These are phyloP conservation scores for Fusarium nematophilum DNA, from an alignment of 2,329 filamentous ascomycete species.

Conservation along the genomic window DNA sequence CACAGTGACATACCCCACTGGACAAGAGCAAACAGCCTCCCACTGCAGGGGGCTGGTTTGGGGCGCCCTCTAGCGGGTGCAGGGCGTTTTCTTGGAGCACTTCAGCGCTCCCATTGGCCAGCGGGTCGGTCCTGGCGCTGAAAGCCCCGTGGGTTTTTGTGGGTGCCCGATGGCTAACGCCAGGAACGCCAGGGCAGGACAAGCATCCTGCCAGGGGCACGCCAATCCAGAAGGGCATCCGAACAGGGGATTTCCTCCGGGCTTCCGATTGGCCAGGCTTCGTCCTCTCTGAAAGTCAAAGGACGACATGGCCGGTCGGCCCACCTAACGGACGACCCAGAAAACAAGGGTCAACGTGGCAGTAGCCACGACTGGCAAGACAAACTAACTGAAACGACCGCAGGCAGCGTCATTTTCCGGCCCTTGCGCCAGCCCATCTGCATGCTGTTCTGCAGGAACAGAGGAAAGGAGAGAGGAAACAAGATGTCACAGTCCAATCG, in stretches of 20 bases:
- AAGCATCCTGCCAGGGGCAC: conserved; percentile 25
- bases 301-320: conserved; percentile 12
- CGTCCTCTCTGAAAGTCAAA: conserved; percentile 9
- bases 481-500: conserved; percentile 27
- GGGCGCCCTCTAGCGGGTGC: conserved; percentile 26
- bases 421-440: conserved; percentile 10
- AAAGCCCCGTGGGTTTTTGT: conserved; percentile 7
- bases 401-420: conserved; percentile 19
- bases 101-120: conserved; percentile 18
- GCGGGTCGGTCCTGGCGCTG: conserved; percentile 17
- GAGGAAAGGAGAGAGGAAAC: conserved; percentile 13
- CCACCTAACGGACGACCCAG: conserved; percentile 1
- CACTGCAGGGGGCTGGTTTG: conserved; percentile 35
- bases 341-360: conserved; percentile 36
- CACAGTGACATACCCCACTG: not conserved
- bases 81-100: conserved; percentile 22
- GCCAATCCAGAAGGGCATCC: not conserved
- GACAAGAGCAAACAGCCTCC: conserved; percentile 22
- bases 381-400: conserved; percentile 34
- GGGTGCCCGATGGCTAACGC: not conserved
- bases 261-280: conserved; percentile 28
- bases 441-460: conserved; percentile 27
- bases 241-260: not conserved
- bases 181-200: conserved; percentile 15
- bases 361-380: conserved; percentile 16